These are phyloP conservation scores for Kockovaella imperatae DNA, from an alignment of 768 basidiomycete species.

Conservation along the genomic window DNA sequence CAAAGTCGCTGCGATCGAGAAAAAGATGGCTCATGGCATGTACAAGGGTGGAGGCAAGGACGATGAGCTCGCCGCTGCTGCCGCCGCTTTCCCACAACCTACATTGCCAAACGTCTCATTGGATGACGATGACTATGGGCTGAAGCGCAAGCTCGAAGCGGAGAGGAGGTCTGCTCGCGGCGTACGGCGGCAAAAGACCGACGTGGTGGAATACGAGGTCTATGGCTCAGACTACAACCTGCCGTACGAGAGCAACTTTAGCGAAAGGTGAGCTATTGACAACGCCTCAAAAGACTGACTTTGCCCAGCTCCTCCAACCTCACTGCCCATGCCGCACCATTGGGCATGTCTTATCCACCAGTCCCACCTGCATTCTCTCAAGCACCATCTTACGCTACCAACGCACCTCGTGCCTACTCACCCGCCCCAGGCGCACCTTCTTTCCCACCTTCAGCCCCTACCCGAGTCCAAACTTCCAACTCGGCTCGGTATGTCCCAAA, in stretches of 20 bases:
- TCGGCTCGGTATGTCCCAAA: neutral
- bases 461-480: neutral
- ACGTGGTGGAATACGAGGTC: conserved; percentile 6
- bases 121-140: conserved; percentile 57
- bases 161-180: neutral
- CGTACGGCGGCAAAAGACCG: neutral
- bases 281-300: neutral
- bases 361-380: neutral
- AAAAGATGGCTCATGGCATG: conserved; percentile 62
- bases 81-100: conserved; percentile 79
- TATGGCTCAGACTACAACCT: conserved; percentile 9
- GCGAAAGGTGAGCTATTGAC: conserved; percentile 16
- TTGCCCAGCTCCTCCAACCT: conserved; percentile 27
- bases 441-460: neutral
- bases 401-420: neutral
- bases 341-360: conserved; percentile 36
- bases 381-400: neutral
- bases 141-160: conserved; percentile 11
- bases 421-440: too few relatives aligned
- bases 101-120: conserved; percentile 88
- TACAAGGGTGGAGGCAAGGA: conserved; percentile 77
- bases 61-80: conserved; percentile 74
- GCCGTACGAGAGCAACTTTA: conserved; percentile 2
- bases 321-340: conserved; percentile 21
- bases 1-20: conserved; percentile 70